A percentile compares a stretch with the other conserved stretches of the same genome.
Conservation (phyloP, 805 yeast species). For the Naumovozyma dairenensis region DNA sequence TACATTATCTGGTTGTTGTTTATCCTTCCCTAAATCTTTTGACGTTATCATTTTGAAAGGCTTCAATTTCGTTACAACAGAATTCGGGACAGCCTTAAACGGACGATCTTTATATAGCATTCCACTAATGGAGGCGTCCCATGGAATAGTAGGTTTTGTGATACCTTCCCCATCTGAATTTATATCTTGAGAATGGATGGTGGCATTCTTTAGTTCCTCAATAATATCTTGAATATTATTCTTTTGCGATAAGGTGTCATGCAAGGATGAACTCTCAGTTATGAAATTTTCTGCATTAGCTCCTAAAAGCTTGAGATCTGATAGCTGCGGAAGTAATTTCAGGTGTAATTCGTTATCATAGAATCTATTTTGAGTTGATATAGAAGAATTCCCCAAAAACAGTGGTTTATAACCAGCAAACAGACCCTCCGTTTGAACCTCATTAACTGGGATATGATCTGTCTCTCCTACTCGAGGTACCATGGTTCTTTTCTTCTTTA, state of each 20-base stretch:
- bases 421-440: slow-evolving; percentile 31
- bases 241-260: too few species aligned
- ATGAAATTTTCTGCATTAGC: slow-evolving; percentile 3
- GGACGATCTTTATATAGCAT: slow-evolving; percentile 27
- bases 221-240: too few species aligned
- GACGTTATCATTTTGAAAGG: slow-evolving; percentile 41
- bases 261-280: too few species aligned
- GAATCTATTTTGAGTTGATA: slow-evolving; percentile 3
- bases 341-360: too few species aligned
- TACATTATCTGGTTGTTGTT: slow-evolving; percentile 65
- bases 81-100: slow-evolving; percentile 30
- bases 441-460: slow-evolving; percentile 19
- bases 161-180: too few species aligned
- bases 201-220: too few species aligned
- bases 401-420: slow-evolving; percentile 40
- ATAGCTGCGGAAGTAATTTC: too few species aligned
- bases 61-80: slow-evolving; percentile 28
- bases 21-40: slow-evolving; percentile 82
- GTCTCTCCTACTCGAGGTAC: slow-evolving; percentile 26
- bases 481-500: slow-evolving; percentile 1
- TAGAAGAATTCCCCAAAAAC: slow-evolving; percentile 31
- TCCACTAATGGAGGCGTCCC: slow-evolving; percentile 34
- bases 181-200: too few species aligned
- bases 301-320: too few species aligned
- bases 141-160: slow-evolving; percentile 30